These are phyloP conservation scores for Tylopilus cervinicoccineus DNA, from an alignment of 768 basidiomycete genomes.

Conservation along the genomic window DNA sequence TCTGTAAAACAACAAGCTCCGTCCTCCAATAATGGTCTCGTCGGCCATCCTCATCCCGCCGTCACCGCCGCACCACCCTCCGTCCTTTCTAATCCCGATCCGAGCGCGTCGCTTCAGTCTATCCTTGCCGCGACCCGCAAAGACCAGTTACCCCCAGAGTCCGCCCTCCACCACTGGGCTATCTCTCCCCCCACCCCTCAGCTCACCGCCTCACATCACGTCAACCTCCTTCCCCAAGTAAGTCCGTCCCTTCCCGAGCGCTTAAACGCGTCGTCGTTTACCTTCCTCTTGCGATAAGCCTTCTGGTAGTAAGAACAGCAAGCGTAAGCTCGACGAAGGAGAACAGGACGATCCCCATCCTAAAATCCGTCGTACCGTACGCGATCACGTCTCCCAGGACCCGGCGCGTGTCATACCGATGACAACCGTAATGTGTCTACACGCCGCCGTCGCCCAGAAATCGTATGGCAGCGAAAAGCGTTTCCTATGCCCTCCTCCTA, in stretches of 20 bases:
- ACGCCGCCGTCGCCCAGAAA: constrained; percentile 93
- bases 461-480: constrained; percentile 95
- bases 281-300: constrained; percentile 23
- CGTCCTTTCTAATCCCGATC: constrained; percentile 36
- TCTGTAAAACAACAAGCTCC: constrained; percentile 20
- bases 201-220: constrained; percentile 28
- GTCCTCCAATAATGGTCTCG: constrained; percentile 24
- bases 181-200: constrained; percentile 29
- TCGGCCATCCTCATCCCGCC: constrained; percentile 28
- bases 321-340: constrained; percentile 72
- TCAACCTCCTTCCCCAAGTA: constrained; percentile 38
- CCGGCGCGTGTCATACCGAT: constrained; percentile 75
- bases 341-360: constrained; percentile 58
- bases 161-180: constrained; percentile 38
- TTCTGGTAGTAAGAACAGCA: constrained; percentile 44
- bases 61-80: constrained; percentile 30
- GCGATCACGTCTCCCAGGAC: constrained; percentile 77
- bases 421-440: constrained; percentile 87
- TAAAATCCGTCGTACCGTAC: constrained; percentile 82
- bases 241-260: constrained; percentile 26
- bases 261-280: constrained; percentile 27
- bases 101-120: constrained; percentile 38
- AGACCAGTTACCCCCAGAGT: constrained; percentile 28
- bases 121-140: constrained; percentile 34
- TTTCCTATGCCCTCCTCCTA: constrained; percentile 89